Evolutionary conservation across 2,329 filamentous ascomycete genomes (phyloP), one percentile per base, ranked within the genome.

Genomic region (Penicillium sp.): DNA sequence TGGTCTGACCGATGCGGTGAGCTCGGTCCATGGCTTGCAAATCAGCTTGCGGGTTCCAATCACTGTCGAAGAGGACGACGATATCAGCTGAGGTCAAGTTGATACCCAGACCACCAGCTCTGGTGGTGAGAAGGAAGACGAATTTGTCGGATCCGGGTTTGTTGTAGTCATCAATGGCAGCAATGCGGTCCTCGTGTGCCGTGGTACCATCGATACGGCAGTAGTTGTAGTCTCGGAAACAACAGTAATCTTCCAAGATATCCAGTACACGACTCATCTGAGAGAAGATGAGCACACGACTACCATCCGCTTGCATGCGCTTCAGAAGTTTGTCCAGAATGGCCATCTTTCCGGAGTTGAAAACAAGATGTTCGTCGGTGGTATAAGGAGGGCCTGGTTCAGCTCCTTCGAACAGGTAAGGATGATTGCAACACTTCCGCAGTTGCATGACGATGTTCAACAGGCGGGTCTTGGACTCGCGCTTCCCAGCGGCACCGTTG

Each of bases 371-470:
- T 77, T 97, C 93, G 70, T 99, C 94, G 0, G 93, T 99, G 0
- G 95, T 99, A 73, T 97, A 99, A 1, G 95, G 94, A 13, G 94
- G 95, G 29, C 94, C 94, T 42, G 94, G 94, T 73, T 99, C 94
- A 10, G 94, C 94, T 54, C 94, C 94, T 73, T 99, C 94, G 66
- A 99, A 99, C 0, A 99, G 85, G 69, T 99, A 99, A 0, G 94
- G 94, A 71, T 99, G 94, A 69, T 99, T 99, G 75, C 94, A 99
- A 78, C 94, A 99, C 77, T 99, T 99, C 68, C 94, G 89, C 63
- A 99, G 84, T 77, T 99, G 94, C 94, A 99, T 99, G 67, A 99
- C 94, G 71, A 99, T 99, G 77, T 99, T 99, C 63, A 99, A 83
- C 23, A 99, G 84, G 63, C 94, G 87, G 1, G 94, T 99, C 80